These are phyloP conservation scores for Nicotiana tomentosiformis DNA, from an alignment of 257 asterid genomes.

Conservation along the genomic window DNA sequence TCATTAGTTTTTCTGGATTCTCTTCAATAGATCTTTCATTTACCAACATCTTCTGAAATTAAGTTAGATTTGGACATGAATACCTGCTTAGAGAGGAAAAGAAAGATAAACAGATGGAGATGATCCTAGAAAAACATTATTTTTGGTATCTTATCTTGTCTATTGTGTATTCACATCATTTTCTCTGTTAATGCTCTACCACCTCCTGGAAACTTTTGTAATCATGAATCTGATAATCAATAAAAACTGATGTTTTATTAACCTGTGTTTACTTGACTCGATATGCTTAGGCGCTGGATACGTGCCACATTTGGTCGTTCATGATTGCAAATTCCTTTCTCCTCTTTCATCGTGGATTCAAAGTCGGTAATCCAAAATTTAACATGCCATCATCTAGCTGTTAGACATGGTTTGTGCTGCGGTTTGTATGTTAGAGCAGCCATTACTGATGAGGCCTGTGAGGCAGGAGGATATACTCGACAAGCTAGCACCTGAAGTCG, in stretches of 20 bases:
- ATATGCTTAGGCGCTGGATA: slow-evolving; percentile 63
- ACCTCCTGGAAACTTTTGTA: no score
- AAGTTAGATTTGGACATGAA: background rate
- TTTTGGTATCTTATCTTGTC: background rate
- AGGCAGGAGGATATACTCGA: background rate
- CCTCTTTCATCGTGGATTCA: background rate
- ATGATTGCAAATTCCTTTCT: slow-evolving; percentile 16
- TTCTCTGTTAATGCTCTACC: no score
- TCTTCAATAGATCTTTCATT: background rate
- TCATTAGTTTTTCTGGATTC: background rate
- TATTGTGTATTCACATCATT: background rate
- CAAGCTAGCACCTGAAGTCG: background rate
- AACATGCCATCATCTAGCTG: background rate
- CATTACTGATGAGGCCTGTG: background rate
- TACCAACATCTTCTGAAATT: background rate
- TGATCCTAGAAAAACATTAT: background rate
- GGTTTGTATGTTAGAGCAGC: background rate
- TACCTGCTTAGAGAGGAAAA: background rate
- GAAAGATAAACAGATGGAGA: background rate
- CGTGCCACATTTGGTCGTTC: slow-evolving; percentile 54
- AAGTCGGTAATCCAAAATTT: background rate
- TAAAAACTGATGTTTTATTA: background rate
- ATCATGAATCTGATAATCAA: no score
- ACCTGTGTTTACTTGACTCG: background rate
- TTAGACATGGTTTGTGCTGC: background rate